phyloP scores from a whole-genome alignment of 805 yeast species.

The Debaryomyces tyrocola region DNA sequence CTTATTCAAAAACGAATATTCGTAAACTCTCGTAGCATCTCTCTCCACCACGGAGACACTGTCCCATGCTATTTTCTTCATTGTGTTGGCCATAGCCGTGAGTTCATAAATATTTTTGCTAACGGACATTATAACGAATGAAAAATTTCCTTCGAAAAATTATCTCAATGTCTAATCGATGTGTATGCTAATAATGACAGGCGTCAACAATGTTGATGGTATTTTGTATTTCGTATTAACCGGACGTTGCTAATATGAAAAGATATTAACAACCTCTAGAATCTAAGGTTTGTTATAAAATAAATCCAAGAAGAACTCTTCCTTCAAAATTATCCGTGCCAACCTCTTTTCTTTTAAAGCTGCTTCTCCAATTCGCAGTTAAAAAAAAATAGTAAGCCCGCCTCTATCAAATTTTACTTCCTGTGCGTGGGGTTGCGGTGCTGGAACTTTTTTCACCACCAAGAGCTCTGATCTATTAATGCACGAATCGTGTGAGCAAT shows the following conservation, averaged over 20 bases:
- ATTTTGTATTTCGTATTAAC: too few relatives aligned
- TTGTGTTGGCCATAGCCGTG: conserved; percentile 25
- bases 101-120: conserved; percentile 18
- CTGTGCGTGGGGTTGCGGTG: not conserved
- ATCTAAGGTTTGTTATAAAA: too few relatives aligned
- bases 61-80: conserved; percentile 17
- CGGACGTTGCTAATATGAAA: too few relatives aligned
- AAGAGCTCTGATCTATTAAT: not conserved
- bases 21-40: conserved; percentile 21
- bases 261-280: too few relatives aligned
- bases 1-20: conserved; percentile 17
- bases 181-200: too few relatives aligned
- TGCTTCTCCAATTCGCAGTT: too few relatives aligned
- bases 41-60: conserved; percentile 14
- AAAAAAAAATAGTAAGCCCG: not conserved
- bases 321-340: too few relatives aligned
- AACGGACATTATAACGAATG: conserved; percentile 6
- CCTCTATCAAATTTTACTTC: not conserved
- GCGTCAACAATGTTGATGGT: too few relatives aligned
- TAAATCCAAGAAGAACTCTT: too few relatives aligned
- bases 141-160: too few relatives aligned
- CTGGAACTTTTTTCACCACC: not conserved
- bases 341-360: too few relatives aligned
- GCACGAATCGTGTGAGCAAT: not conserved
- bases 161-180: too few relatives aligned